Evolutionary conservation across 2,329 filamentous ascomycete genomes (phyloP).

Genomic region (Monosporascus sp.): DNA sequence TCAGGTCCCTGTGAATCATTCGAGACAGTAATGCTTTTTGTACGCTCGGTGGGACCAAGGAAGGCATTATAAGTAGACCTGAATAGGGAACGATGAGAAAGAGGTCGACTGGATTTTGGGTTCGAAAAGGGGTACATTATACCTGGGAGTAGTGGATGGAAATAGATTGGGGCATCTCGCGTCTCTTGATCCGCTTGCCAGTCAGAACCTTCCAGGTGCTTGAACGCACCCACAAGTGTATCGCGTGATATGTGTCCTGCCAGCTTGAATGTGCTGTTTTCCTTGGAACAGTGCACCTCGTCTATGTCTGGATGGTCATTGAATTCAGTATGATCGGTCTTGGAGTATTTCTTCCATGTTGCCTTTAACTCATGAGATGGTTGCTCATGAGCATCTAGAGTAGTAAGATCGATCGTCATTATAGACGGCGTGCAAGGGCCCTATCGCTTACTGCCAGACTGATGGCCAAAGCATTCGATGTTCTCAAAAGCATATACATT

Average conservation of each 20-base stretch:
- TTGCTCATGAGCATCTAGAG: conserved; percentile 70
- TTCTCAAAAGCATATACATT: no score
- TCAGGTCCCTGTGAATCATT: conserved; percentile 72
- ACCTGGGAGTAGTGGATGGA: conserved; percentile 66
- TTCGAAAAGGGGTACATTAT: conserved; percentile 17
- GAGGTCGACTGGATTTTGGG: not conserved
- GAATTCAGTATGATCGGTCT: conserved; percentile 48
- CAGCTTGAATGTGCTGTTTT: conserved; percentile 38
- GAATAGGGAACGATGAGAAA: conserved; percentile 1
- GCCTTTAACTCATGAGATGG: conserved; percentile 65
- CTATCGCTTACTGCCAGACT: no score
- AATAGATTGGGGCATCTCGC: conserved; percentile 48
- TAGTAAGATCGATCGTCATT: conserved; percentile 39
- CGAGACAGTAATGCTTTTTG: conserved; percentile 67
- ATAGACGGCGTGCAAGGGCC: not conserved
- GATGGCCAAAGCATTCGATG: no score
- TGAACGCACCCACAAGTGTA: conserved; percentile 38
- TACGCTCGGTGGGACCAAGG: conserved; percentile 61
- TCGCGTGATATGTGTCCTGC: conserved; percentile 37
- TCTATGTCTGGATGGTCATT: conserved; percentile 50
- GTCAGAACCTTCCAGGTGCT: conserved; percentile 30
- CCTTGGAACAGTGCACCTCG: conserved; percentile 37
- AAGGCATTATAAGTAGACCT: conserved; percentile 78
- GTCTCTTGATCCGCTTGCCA: conserved; percentile 23
- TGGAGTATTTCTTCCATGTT: conserved; percentile 71